Percentiles rank a stretch among this genome's conserved stretches.
phyloP scores from a whole-genome alignment of 2,329 filamentous ascomycete genomes.

The Orbilia javanica region DNA sequence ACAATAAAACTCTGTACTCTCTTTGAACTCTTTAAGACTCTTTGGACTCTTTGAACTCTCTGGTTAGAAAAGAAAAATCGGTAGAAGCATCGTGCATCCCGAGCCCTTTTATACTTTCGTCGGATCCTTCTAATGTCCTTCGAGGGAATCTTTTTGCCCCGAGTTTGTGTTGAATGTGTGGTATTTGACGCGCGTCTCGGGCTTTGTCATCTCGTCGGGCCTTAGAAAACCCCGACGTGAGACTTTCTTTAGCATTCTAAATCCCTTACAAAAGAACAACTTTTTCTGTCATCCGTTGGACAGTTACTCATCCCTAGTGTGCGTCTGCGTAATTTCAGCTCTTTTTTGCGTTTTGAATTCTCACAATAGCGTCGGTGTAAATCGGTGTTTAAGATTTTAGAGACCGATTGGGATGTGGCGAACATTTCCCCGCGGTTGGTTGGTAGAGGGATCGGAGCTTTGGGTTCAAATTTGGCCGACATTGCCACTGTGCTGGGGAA shows the following conservation, averaged over 20 bases:
- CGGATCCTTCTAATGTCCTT: slow-evolving; percentile 31
- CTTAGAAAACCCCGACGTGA: slow-evolving; percentile 37
- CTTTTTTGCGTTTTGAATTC: no score
- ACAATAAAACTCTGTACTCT: slow-evolving; percentile 20
- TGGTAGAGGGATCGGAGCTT: slow-evolving; percentile 6
- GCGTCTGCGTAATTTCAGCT: slow-evolving; percentile 13
- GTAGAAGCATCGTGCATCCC: not conserved
- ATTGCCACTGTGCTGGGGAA: slow-evolving; percentile 43
- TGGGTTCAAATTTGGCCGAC: slow-evolving; percentile 8
- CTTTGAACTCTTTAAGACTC: slow-evolving; percentile 35
- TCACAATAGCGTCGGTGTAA: slow-evolving; percentile 30
- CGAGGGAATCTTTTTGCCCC: slow-evolving; percentile 47
- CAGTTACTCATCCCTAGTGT: not conserved
- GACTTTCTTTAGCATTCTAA: slow-evolving; percentile 54
- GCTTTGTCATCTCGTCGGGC: slow-evolving; percentile 51
- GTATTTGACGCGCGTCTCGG: slow-evolving; percentile 57
- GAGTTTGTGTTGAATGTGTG: slow-evolving; percentile 53
- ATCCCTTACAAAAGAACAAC: no score
- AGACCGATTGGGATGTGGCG: slow-evolving; percentile 35
- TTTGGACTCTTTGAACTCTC: slow-evolving; percentile 49
- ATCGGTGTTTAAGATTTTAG: slow-evolving; percentile 42
- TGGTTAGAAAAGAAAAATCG: slow-evolving; percentile 30
- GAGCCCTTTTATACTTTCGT: slow-evolving; percentile 50
- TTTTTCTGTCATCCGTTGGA: slow-evolving; percentile 26
- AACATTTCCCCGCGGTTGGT: not conserved